A percentile compares a stretch with the other conserved stretches of the same genome.
phyloP scores from a whole-genome alignment of 306 rosid species.

The Cucumis cinereus region DNA sequence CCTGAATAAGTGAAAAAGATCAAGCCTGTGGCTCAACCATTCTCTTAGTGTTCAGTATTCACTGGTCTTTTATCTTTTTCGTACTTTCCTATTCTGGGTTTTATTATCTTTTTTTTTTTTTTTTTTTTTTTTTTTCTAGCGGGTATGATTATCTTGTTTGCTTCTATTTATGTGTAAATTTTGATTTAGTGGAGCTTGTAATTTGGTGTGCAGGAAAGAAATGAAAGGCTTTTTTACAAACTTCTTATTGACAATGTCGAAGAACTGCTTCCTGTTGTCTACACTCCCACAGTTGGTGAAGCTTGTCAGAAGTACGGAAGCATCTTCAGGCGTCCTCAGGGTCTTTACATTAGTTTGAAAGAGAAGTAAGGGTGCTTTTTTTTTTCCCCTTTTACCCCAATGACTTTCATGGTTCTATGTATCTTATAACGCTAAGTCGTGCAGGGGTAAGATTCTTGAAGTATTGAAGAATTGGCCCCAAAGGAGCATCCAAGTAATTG shows the following conservation, averaged over 20 bases:
- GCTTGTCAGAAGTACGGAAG: constrained; percentile 96
- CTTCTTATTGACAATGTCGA: constrained; percentile 76
- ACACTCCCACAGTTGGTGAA: constrained; percentile 87
- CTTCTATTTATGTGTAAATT: neutral
- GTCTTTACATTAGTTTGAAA: constrained; percentile 92
- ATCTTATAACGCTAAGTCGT: neutral
- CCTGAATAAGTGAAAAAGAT: neutral
- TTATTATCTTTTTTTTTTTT: too few species aligned
- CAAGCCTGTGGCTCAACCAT: neutral
- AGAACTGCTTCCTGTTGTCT: constrained; percentile 84
- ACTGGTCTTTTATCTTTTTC: neutral
- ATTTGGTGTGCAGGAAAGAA: constrained; percentile 64
- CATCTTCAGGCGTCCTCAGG: constrained; percentile 96
- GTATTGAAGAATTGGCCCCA: constrained; percentile 96
- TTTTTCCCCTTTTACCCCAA: neutral
- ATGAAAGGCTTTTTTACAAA: constrained; percentile 74
- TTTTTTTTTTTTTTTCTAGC: too few species aligned
- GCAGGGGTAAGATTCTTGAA: constrained; percentile 83
- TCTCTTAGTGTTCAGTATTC: neutral
- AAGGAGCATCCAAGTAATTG: constrained; percentile 72
- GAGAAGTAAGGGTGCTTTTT: constrained; percentile 45
- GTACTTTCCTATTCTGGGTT: neutral
- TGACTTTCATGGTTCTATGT: neutral
- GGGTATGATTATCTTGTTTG: neutral
- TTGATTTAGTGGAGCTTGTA: neutral